These are phyloP conservation scores for Penicillium waksmanii DNA, from an alignment of 495 filamentous ascomycete genomes.

Conservation along the genomic window DNA sequence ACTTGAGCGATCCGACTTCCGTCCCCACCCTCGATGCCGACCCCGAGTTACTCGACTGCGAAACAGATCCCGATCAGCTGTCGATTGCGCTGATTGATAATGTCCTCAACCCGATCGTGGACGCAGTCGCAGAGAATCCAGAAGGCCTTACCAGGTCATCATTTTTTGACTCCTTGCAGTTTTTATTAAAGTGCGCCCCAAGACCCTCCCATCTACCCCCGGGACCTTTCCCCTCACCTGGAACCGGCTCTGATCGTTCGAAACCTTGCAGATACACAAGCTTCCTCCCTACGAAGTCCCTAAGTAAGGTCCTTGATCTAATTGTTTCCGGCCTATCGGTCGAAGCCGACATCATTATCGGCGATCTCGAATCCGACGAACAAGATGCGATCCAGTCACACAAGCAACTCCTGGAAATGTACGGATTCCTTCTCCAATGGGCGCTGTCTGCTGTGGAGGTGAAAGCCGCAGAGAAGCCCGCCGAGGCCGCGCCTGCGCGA, in stretches of 20 bases:
- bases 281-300: conserved; percentile 72
- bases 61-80: conserved; percentile 85
- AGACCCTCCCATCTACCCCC: conserved; percentile 52
- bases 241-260: conserved; percentile 66
- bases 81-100: conserved; percentile 75
- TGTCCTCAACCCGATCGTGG: conserved; percentile 89
- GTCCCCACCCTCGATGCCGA: conserved; percentile 90
- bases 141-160: conserved; percentile 79
- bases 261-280: conserved; percentile 76
- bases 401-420: conserved; percentile 90
- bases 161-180: conserved; percentile 90
- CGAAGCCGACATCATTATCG: conserved; percentile 82
- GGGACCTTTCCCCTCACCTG: conserved; percentile 41
- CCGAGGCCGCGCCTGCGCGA: conserved; percentile 66
- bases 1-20: conserved; percentile 85
- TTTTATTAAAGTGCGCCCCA: conserved; percentile 92
- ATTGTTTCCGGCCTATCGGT: conserved; percentile 92
- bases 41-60: conserved; percentile 82
- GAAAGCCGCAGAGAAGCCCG: conserved; percentile 85
- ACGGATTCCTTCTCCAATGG: conserved; percentile 95
- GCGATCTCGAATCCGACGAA: conserved; percentile 88
- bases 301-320: conserved; percentile 93
- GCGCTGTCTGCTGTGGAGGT: conserved; percentile 89
- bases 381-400: conserved; percentile 84
- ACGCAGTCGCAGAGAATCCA: conserved; percentile 88